Percentiles rank a stretch among this genome's conserved stretches.
phyloP scores from a whole-genome alignment of 805 yeast species.

The Torulaspora franciscae region DNA sequence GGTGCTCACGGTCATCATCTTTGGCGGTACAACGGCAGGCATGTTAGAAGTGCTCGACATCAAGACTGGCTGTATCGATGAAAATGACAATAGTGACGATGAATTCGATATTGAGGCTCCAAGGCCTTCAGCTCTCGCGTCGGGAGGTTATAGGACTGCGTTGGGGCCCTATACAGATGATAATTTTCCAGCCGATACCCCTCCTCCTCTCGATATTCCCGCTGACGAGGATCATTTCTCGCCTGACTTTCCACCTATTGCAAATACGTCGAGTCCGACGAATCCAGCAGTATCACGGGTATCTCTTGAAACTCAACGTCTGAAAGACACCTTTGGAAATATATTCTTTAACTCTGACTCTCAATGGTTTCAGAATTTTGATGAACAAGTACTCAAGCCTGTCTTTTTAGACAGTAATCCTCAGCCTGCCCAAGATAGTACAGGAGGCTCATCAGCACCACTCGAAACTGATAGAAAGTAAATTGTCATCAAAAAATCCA shows the following conservation, averaged over 20 bases:
- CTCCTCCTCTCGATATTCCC: conserved; percentile 5
- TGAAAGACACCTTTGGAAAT: conserved; percentile 22
- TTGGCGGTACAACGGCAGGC: conserved; percentile 98
- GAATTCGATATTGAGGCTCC: conserved; percentile 91
- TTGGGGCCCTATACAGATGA: conserved; percentile 31
- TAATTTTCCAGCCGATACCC: conserved; percentile 14
- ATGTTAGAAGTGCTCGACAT: conserved; percentile 95
- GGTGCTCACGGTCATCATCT: conserved; percentile 88
- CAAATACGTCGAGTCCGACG: conserved; percentile 3
- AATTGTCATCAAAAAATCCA: neutral
- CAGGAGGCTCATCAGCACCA: conserved; percentile 4
- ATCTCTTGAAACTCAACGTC: conserved; percentile 17
- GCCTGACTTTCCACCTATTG: conserved; percentile 10
- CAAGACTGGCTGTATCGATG: conserved; percentile 84
- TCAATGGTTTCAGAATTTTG: conserved; percentile 89
- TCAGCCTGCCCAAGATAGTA: conserved; percentile 9
- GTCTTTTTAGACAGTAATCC: conserved; percentile 63
- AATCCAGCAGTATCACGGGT: conserved; percentile 10
- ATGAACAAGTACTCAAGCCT: conserved; percentile 89
- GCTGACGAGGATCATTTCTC: conserved; percentile 2
- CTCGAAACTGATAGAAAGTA: conserved; percentile 1
- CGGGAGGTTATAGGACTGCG: conserved; percentile 12
- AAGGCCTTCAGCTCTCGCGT: conserved; percentile 16
- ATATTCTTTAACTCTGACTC: conserved; percentile 40
- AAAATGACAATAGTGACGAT: conserved; percentile 74